Base-by-base conservation (phyloP, 2,329 filamentous ascomycete species). In the Dactylellina leptospora region DNA sequence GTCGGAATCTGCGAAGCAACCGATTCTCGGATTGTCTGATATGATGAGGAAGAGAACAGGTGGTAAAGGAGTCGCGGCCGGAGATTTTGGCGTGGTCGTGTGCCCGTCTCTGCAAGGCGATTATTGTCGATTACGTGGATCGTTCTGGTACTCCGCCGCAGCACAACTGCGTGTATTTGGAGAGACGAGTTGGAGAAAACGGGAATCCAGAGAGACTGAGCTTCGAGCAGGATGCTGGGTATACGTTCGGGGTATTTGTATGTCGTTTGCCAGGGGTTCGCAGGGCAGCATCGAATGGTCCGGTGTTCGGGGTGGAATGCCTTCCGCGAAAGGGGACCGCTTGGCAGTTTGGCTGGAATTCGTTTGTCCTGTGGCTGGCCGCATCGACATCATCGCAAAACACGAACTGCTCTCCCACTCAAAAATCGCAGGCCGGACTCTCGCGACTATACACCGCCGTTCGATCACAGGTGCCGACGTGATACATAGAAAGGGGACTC, bases 341-440 rank as follows among this genome's bases (percentile, higher is more conserved):
- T 53, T 45, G 30, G 28, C 28, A 4, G 36, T 40, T 1, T 40
- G 36, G 36, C 36, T 40, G 36, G n/a, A n/a, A n/a, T n/a, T 59
- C 44, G 16, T 42, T 25, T 47, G 63, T 22, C 50, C 47, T 54
- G 64, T 68, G 62, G 66, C 66, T 71, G 66, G 66, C 66, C 45
- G 55, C 55, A 71, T 71, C 66, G 58, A 71, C 66, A 71, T 71
- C 66, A 71, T 71, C 66, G 66, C 59, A 50, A 71, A 71, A 71
- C 44, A 60, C 53, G 51, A 71, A 58, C 56, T 38, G 28, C 45
- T 27, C 27, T 22, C 36, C 36, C 13, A 33, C n/a, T 20, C 5
- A n/a, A n/a, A n/a, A 10, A 22, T 48, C 56, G 28, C 56, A 10
- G 30, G 20, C 40, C 56, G 16, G 42, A 42, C 28, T 47, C 36